Evolutionary conservation across 169 alveolate genomes (phyloP).

Genomic region (Eimeria tenella): DNA sequence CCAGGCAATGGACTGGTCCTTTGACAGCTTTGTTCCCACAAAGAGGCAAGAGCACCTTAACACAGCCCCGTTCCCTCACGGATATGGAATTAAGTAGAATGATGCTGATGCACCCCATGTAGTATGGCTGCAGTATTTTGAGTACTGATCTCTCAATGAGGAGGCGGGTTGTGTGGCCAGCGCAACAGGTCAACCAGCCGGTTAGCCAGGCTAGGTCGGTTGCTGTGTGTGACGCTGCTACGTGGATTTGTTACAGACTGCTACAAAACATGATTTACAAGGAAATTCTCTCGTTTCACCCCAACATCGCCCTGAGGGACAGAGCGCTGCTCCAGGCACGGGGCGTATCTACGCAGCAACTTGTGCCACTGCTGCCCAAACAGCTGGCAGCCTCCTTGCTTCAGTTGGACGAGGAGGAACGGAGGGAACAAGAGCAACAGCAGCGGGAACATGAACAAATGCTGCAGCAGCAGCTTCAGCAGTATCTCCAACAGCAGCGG

Average conservation of each 20-base stretch:
- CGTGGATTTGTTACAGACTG: slow-evolving; percentile 57
- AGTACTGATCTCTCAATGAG: too few relatives aligned
- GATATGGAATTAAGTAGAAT: too few relatives aligned
- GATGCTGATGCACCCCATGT: too few relatives aligned
- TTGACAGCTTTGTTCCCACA: slow-evolving; percentile 92
- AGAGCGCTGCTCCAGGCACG: slow-evolving; percentile 38
- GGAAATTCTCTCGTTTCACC: slow-evolving; percentile 90
- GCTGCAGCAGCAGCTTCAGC: background rate
- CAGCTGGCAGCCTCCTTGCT: background rate
- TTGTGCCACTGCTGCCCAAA: slow-evolving; percentile 3
- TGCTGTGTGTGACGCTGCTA: background rate
- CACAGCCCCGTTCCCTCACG: too few relatives aligned
- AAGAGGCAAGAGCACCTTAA: slow-evolving; percentile 82
- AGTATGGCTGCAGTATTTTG: too few relatives aligned
- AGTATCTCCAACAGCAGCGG: background rate
- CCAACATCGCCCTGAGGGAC: slow-evolving; percentile 83
- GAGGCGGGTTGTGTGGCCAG: too few relatives aligned
- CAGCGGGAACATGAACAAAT: background rate
- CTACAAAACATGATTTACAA: slow-evolving; percentile 89
- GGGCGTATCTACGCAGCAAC: slow-evolving; percentile 51
- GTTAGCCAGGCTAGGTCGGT: too few relatives aligned
- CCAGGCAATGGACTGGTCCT: slow-evolving; percentile 91
- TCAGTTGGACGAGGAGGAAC: background rate
- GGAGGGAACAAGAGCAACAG: slow-evolving; percentile 13
- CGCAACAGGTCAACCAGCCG: too few relatives aligned